Evolutionary conservation across 306 rosid species (phyloP), one percentile per base, ranked within the genome.

Genomic region (Calophaca sinica): DNA sequence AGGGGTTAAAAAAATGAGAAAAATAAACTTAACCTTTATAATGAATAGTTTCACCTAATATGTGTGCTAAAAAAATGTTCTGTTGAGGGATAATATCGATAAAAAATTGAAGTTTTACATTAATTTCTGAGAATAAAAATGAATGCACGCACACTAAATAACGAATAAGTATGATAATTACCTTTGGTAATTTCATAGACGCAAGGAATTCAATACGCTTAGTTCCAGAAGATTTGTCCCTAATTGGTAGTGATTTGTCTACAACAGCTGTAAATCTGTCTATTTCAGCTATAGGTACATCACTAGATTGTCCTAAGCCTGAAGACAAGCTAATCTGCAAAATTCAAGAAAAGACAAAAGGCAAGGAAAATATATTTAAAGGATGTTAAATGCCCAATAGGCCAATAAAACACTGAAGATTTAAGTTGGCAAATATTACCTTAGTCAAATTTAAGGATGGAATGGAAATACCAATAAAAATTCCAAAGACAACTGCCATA

Each of bases 261-360:
- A 80, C 71, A 29, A 72, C 87, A 60, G 82, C 73, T 26, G 75
- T 65, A 76, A 65, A 80, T 82, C 74, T 88, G 51, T 82, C 87
- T 62, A 86, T 81, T 62, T 89, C 91, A 70, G 84, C 67, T 74
- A 72, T 75, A 79, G 93, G 88, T 79, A 87, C 86, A 83, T 91
- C 86, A 80, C 86, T 70, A 89, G 98, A 87, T 66, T 85, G 36
- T 67, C 84, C 71, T 66, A 89, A 50, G 85, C 85, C 79, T 82
- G 98, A 81, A 74, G 89, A 87, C 69, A 91, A 86, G 76, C 79
- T 82, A 84, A 88, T 77, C 98, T 94, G 97, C 83, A 62, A 87
- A 84, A 69, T 49, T 53, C 68, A 74, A 53, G 68, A 63, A 44
- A 20, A 14, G 45, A 76, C 26, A 20, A 3, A 72, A 42, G 5